Evolutionary conservation across 2,329 filamentous ascomycete species (phyloP), one percentile per base, ranked within the genome.

Genomic region (Drechmeria coniospora): DNA sequence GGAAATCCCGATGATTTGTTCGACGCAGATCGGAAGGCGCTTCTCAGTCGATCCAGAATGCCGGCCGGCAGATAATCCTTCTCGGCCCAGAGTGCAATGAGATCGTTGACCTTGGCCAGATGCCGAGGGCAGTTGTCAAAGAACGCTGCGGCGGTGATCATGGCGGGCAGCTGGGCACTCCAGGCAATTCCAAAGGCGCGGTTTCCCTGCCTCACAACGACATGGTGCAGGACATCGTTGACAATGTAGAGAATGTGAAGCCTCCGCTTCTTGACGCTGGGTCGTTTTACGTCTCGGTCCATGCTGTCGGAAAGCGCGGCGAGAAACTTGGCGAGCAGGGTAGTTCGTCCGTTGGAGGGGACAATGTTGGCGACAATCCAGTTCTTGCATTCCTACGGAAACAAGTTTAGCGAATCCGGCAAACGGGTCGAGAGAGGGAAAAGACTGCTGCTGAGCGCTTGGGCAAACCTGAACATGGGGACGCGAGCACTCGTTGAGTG

Each of bases 391-490:
- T 72, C 79, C 84, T 92, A 34, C 40, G 35, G 33, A 33, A 33
- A 41, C 32, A 43, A 43, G 25, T 37, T 40, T 37, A 40, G 36
- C 30, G 29, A 30, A 29, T 25, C 23, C 22, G 28, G 32, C 25
- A 31, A 33, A 24, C 23, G 18, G 5, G 6, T 6, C 10, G 18
- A 25, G 9, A 17, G 4, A 14, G 26, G 17, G 23, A 26, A 36
- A 31, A 33, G 23, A 14, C 13, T 14, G 30, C 16, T 7, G 18
- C 15, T 41, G 37, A 45, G 41, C 37, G 34, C 46, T 43, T 40
- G 53, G 49, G 63, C 77, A 83, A 81, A 90, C 81, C 81, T 90
- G 81, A 65, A 90, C 77, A 62, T 87, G 84, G 62, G 63, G 57
- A 47, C 74, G 67, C 46, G 79, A 80, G 68, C 81, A 87, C 59